Percentiles rank a stretch among this genome's conserved stretches.
Evolutionary conservation across 208 protist species (phyloP).

Genomic region (Trypanosoma boissoni): DNA sequence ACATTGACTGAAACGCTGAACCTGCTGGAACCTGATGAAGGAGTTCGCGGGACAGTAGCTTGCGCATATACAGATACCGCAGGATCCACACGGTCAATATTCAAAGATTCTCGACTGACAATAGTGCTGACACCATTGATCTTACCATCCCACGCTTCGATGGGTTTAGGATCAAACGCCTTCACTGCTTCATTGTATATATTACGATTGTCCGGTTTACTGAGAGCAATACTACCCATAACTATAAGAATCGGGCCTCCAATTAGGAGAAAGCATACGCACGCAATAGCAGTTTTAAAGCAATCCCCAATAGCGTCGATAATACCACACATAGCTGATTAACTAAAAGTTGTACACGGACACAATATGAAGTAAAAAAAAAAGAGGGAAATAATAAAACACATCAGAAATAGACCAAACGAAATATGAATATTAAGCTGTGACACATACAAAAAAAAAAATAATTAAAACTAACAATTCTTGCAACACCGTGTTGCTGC

Average conservation of each 20-base stretch:
- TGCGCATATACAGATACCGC: conserved; percentile 12
- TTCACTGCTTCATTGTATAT: conserved; percentile 19
- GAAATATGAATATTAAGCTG: too few species aligned
- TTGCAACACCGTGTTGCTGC: too few species aligned
- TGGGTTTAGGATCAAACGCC: conserved; percentile 14
- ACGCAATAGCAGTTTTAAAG: conserved; percentile 11
- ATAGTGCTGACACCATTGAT: conserved; percentile 5
- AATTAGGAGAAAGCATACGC: conserved; percentile 20
- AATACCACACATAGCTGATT: conserved; percentile 5
- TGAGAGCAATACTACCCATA: conserved; percentile 9
- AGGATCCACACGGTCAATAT: not conserved
- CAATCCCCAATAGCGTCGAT: conserved; percentile 16
- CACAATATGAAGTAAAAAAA: not conserved
- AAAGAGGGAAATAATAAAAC: not conserved
- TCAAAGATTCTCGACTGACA: conserved; percentile 14
- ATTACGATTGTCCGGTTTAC: not conserved
- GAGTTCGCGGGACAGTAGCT: not conserved
- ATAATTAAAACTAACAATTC: too few species aligned
- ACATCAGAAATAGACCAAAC: too few species aligned
- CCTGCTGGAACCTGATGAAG: not conserved
- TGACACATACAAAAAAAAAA: too few species aligned
- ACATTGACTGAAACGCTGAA: not conserved
- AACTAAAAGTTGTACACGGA: too few species aligned
- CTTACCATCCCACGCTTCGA: conserved; percentile 14
- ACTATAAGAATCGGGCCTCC: conserved; percentile 19